Conservation (phyloP, 257 asterid species). For the Cruciata laevipes region DNA sequence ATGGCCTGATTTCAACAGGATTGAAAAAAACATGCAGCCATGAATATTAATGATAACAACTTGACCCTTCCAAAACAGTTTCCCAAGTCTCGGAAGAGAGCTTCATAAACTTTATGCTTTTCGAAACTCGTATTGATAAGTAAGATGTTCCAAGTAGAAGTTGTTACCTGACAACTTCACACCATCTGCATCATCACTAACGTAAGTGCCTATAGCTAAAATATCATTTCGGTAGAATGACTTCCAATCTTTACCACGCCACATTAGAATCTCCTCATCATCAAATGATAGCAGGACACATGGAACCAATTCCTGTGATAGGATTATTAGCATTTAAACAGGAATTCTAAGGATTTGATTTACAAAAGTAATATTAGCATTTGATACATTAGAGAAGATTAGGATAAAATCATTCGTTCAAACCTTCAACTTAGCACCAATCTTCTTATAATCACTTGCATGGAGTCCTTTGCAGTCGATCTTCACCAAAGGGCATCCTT, state of each 20-base stretch:
- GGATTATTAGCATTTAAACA: slow-evolving; percentile 9
- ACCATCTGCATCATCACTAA: slow-evolving; percentile 19
- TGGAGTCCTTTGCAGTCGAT: slow-evolving; percentile 90
- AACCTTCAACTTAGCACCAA: slow-evolving; percentile 95
- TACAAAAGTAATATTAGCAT: background rate
- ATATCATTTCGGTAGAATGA: slow-evolving; percentile 40
- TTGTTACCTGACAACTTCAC: slow-evolving; percentile 38
- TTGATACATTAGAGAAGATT: slow-evolving; percentile 2
- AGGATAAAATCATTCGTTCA: background rate
- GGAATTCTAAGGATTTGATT: background rate
- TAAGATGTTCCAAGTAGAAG: background rate
- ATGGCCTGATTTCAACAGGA: background rate
- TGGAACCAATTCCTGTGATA: slow-evolving; percentile 80
- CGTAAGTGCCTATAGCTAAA: slow-evolving; percentile 24
- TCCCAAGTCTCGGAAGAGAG: background rate
- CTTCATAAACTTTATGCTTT: background rate
- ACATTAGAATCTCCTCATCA: slow-evolving; percentile 78
- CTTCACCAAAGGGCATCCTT: slow-evolving; percentile 78
- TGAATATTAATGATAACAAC: background rate
- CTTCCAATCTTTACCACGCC: slow-evolving; percentile 96
- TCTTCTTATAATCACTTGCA: slow-evolving; percentile 88
- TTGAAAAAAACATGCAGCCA: background rate
- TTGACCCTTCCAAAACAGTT: background rate
- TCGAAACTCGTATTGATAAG: background rate
- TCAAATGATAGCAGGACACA: slow-evolving; percentile 85